Conservation (phyloP, 2,329 filamentous ascomycete species). For the Coniella vitis region DNA sequence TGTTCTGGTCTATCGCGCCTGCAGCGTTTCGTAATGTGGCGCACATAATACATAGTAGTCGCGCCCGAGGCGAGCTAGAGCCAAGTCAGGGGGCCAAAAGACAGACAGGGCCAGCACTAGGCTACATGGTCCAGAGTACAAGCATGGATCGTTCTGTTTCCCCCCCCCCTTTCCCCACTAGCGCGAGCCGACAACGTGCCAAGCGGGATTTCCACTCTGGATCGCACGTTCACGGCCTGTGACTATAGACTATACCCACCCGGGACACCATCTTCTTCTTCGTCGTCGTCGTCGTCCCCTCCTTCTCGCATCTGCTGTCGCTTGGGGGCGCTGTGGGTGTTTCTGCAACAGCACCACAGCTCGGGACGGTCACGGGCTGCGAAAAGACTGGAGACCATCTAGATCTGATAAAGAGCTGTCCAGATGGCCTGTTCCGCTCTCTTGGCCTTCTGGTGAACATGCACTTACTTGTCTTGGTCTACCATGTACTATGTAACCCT, state of each 20-base stretch:
- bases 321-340: conserved; percentile 7
- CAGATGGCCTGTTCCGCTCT: conserved; percentile 4
- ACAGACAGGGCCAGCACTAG: too few relatives aligned
- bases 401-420: conserved; percentile 5
- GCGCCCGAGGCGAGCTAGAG: conserved; percentile 1
- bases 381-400: conserved; percentile 14
- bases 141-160: conserved; percentile 7
- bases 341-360: conserved; percentile 12
- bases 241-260: conserved; percentile 8
- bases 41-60: neutral
- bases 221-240: conserved; percentile 1
- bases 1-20: neutral
- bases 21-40: neutral
- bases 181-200: conserved; percentile 10
- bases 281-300: too few relatives aligned
- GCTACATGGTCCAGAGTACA: conserved; percentile 3
- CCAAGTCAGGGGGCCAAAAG: too few relatives aligned
- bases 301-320: neutral
- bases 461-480: neutral
- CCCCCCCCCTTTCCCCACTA: conserved; percentile 6
- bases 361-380: conserved; percentile 8
- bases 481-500: too few relatives aligned
- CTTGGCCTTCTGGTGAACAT: neutral
- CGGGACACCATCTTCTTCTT: conserved; percentile 1
- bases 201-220: conserved; percentile 7